Conservation (phyloP, 2,329 filamentous ascomycete species). For the Ramichloridium luteum region DNA sequence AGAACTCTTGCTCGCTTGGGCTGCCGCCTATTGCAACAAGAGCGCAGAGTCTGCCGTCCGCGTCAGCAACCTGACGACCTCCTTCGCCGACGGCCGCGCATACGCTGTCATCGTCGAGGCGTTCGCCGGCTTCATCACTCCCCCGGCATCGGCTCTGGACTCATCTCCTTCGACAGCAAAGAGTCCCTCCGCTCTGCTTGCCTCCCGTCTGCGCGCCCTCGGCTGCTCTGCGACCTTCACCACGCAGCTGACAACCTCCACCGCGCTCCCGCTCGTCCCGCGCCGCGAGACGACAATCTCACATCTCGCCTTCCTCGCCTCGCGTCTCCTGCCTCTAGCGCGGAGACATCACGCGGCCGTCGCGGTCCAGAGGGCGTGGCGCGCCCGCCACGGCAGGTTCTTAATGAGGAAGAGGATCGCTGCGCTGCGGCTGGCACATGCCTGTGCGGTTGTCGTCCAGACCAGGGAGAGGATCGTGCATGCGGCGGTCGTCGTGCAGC, state of each 20-base stretch:
- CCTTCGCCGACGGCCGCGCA: slow-evolving; percentile 43
- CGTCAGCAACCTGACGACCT: slow-evolving; percentile 45
- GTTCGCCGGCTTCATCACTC: slow-evolving; percentile 37
- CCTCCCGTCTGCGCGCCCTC: slow-evolving; percentile 27
- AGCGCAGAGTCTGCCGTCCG: slow-evolving; percentile 25
- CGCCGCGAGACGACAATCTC: slow-evolving; percentile 44
- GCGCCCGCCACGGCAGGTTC: slow-evolving; percentile 17
- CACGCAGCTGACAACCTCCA: slow-evolving; percentile 28
- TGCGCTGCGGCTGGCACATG: slow-evolving; percentile 31
- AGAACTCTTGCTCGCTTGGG: slow-evolving; percentile 44
- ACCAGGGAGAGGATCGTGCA: slow-evolving; percentile 29
- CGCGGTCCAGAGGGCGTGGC: slow-evolving; percentile 42
- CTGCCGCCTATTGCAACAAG: slow-evolving; percentile 37
- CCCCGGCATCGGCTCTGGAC: background rate
- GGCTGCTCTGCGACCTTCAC: slow-evolving; percentile 35
- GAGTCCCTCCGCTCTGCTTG: slow-evolving; percentile 13
- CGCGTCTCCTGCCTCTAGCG: slow-evolving; percentile 42
- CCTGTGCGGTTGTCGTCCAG: slow-evolving; percentile 37
- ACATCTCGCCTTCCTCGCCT: slow-evolving; percentile 48
- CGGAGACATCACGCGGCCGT: slow-evolving; percentile 39
- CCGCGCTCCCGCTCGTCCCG: slow-evolving; percentile 30
- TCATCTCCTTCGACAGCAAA: background rate
- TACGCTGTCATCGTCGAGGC: slow-evolving; percentile 46
- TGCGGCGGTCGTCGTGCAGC: slow-evolving; percentile 33
- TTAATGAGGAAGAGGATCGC: slow-evolving; percentile 14